Evolutionary conservation across 805 yeast genomes (phyloP), one percentile per base, ranked within the genome.

Genomic region (Candida cerambycidarum): DNA sequence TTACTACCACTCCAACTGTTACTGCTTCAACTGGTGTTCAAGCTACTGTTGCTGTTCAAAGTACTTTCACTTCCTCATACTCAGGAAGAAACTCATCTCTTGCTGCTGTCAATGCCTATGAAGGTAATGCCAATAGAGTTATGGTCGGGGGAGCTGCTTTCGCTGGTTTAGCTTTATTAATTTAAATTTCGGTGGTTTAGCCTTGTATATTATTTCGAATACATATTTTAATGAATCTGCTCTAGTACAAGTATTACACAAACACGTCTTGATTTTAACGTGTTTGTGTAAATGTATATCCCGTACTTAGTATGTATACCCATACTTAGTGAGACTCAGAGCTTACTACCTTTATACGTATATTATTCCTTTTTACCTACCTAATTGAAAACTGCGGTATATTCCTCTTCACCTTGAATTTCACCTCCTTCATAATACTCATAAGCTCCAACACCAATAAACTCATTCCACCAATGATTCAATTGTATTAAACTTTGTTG

Each of bases 401-500:
- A 52, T 10, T 49, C 41, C 35, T 46, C 38, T 32, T 47, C 39
- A 15, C 39, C 44, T 34, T 48, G 42, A n/a, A 48, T 42, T 34
- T 42, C 44, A n/a, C 48, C 25, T 23, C 45, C 50, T 14, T 49
- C 47, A 25, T 49, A 49, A 34, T 47, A 51, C 11, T 46, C 51
- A 25, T 47, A 34, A 14, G 41, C 33, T 19, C 41, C 44, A 14
- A 49, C 10, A 13, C 95, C 96, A 43, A 88, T 73, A 57, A 88
- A 85, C 28, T 59, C 59, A 55, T 84, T 82, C 97, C 97, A 92
- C 59, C 77, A 72, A 30, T 71, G 66, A 44, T 74, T 75, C 28
- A 77, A 35, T 46, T 80, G 69, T 42, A 72, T 65, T 38, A 89
- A 50, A 8, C 65, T 50, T 42, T 79, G 50, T 28, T 76, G 73